Conservation (phyloP, 768 basidiomycete species). For the Naganishia randhawae region DNA sequence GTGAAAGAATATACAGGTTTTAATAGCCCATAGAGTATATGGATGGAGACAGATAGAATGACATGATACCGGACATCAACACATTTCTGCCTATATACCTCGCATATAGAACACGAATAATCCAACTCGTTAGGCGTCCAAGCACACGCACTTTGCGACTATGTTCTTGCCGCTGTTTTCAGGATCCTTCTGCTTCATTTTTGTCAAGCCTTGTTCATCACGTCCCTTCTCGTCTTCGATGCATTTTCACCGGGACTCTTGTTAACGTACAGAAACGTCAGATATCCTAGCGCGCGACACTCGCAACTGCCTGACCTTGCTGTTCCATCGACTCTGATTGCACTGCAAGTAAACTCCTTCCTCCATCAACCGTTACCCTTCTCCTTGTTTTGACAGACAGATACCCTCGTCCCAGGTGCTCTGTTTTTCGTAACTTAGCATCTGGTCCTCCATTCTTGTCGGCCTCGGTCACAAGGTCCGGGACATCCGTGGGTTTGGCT, state of each 20-base stretch:
- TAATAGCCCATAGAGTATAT: background rate
- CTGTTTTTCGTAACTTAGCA: background rate
- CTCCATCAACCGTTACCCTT: slow-evolving; percentile 26
- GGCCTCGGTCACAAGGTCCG: background rate
- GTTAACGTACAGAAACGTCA: too few species aligned
- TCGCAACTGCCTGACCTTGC: background rate
- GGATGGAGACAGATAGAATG: background rate
- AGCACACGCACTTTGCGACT: background rate
- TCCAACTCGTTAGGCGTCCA: background rate
- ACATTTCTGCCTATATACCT: background rate
- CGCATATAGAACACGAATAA: background rate
- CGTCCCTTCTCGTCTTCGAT: too few species aligned
- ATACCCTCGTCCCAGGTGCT: slow-evolving; percentile 25
- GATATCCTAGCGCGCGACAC: too few species aligned
- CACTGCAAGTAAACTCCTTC: slow-evolving; percentile 14
- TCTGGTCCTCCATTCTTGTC: background rate
- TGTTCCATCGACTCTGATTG: background rate
- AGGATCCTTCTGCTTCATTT: too few species aligned
- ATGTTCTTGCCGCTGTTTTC: background rate
- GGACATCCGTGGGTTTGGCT: background rate
- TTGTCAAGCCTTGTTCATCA: too few species aligned
- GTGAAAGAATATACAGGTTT: background rate
- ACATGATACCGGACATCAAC: background rate
- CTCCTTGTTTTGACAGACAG: slow-evolving; percentile 25
- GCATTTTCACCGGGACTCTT: too few species aligned